phyloP scores from a whole-genome alignment of 345 rosid genomes.

The Melaleuca quinquenervia region DNA sequence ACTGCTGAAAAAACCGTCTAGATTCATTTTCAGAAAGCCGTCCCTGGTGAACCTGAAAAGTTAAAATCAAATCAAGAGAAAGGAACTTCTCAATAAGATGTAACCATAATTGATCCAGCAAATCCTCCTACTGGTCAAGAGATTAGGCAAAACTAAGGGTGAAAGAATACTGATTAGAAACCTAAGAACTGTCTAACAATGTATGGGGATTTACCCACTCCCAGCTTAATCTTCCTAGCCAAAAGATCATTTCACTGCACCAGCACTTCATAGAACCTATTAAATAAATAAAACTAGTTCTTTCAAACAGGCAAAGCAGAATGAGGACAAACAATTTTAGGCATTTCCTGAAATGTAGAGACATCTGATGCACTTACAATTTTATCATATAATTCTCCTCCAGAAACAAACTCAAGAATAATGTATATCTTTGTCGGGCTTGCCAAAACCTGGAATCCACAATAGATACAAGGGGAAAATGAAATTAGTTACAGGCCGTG shows the following conservation, averaged over 20 bases:
- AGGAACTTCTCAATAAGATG: not conserved
- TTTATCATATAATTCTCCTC: slow-evolving; percentile 83
- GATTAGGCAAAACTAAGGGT: not conserved
- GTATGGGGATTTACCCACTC: not conserved
- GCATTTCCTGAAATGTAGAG: not conserved
- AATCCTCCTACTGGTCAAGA: not conserved
- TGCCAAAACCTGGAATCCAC: slow-evolving; percentile 50
- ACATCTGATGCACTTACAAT: slow-evolving; percentile 38
- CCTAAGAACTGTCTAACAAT: not conserved
- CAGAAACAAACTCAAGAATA: slow-evolving; percentile 81
- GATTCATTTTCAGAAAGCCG: slow-evolving; percentile 62
- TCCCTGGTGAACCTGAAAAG: slow-evolving; percentile 51
- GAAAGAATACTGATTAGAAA: not conserved
- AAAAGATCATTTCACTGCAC: not conserved
- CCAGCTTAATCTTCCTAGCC: not conserved
- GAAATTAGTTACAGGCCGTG: not conserved
- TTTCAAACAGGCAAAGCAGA: not conserved
- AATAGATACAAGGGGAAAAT: not conserved
- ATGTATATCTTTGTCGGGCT: slow-evolving; percentile 72
- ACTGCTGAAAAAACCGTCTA: slow-evolving; percentile 86
- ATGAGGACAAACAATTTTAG: not conserved
- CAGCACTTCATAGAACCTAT: not conserved
- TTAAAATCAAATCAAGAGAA: not conserved
- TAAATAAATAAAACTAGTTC: not conserved
- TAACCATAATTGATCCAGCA: not conserved